A percentile compares a stretch with the other conserved stretches of the same genome.
Evolutionary conservation across 2,329 filamentous ascomycete genomes (phyloP).

Genomic region (Fusarium xyrophilum): DNA sequence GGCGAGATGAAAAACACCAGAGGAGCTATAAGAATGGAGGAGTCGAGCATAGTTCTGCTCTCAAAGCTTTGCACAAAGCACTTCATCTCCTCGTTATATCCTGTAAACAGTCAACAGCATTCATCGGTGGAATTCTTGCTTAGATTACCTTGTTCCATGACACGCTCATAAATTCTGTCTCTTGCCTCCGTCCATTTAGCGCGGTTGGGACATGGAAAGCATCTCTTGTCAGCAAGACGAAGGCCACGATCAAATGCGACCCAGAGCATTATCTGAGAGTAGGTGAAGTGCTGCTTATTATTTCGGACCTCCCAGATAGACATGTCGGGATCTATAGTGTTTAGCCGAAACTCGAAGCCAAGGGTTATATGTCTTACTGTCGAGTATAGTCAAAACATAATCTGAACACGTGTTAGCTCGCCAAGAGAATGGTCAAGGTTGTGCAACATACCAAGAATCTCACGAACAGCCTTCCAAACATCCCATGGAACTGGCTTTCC

Average conservation of each 20-base stretch:
- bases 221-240: constrained; percentile 76
- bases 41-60: constrained; percentile 72
- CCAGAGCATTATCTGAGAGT: constrained; percentile 86
- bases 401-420: constrained; percentile 49
- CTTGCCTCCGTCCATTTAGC: constrained; percentile 69
- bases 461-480: constrained; percentile 73
- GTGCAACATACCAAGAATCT: constrained; percentile 61
- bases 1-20: constrained; percentile 82
- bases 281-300: constrained; percentile 77
- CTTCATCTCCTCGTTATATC: constrained; percentile 73
- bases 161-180: constrained; percentile 74
- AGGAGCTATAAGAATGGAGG: constrained; percentile 76
- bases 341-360: neutral
- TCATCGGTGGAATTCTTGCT: neutral
- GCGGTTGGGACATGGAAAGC: constrained; percentile 75
- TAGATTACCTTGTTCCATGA: constrained; percentile 71
- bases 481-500: constrained; percentile 80
- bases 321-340: constrained; percentile 69
- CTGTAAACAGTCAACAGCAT: constrained; percentile 45
- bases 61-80: constrained; percentile 81
- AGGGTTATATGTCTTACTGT: constrained; percentile 49
- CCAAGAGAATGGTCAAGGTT: neutral
- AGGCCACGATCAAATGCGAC: constrained; percentile 79
- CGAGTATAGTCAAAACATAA: constrained; percentile 72
- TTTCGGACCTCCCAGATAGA: constrained; percentile 85